A percentile compares a stretch with the other conserved stretches of the same genome.
These are phyloP conservation scores for Piper longum DNA, from an alignment of 164 flowering plant genomes.

Conservation along the genomic window DNA sequence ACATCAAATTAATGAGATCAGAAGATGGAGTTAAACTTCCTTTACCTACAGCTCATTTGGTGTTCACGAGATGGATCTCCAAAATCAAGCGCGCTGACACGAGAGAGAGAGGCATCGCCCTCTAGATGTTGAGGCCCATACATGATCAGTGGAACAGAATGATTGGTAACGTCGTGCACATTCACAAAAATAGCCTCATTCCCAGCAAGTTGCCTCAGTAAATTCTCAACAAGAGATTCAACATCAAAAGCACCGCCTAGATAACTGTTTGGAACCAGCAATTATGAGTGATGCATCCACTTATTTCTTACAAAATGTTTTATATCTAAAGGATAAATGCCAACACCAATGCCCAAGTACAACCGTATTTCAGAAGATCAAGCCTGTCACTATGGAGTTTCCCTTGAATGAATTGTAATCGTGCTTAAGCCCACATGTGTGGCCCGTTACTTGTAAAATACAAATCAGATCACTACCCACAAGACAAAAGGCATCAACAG, in stretches of 20 bases:
- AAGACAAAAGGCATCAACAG: no score
- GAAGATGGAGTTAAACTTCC: neutral
- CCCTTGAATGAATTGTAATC: neutral
- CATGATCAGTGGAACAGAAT: slow-evolving; percentile 66
- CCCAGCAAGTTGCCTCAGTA: slow-evolving; percentile 83
- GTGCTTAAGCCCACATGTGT: no score
- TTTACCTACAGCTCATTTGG: slow-evolving; percentile 77
- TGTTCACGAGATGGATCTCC: slow-evolving; percentile 91
- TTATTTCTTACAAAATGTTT: neutral
- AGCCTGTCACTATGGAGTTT: no score
- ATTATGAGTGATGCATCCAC: neutral
- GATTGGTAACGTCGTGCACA: slow-evolving; percentile 76
- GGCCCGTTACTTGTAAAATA: no score
- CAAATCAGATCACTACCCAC: no score
- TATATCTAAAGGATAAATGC: neutral
- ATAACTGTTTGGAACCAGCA: slow-evolving; percentile 34
- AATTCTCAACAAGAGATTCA: slow-evolving; percentile 83
- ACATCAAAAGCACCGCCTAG: slow-evolving; percentile 96
- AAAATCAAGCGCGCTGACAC: slow-evolving; percentile 71
- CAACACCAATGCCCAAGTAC: neutral
- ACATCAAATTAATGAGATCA: no score
- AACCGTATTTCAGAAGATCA: neutral
- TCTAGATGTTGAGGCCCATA: slow-evolving; percentile 55
- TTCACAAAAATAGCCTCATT: slow-evolving; percentile 75
- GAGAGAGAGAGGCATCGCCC: slow-evolving; percentile 56